Conservation (phyloP, 2,329 filamentous ascomycete species). For the Boeremia lycopersici region DNA sequence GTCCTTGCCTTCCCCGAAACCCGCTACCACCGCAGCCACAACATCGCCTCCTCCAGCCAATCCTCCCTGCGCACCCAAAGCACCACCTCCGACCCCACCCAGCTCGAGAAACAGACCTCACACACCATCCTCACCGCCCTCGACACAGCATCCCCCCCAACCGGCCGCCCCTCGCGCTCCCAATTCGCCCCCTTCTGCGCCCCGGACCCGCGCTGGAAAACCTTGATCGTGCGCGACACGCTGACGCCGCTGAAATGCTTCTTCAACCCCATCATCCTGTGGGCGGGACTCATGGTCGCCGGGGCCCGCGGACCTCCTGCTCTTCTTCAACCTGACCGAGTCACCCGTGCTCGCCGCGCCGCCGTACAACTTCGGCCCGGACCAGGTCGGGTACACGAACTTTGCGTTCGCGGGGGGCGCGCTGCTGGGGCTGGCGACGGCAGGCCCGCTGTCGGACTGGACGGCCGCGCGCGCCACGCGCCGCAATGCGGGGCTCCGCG, state of each 20-base stretch:
- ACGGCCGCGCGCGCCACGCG: constrained; percentile 60
- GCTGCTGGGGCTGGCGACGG: constrained; percentile 60
- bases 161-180: constrained; percentile 47
- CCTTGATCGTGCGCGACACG: constrained; percentile 49
- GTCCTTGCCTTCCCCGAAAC: constrained; percentile 53
- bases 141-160: constrained; percentile 26
- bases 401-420: constrained; percentile 56
- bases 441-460: constrained; percentile 63
- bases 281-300: constrained; percentile 44
- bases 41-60: constrained; percentile 4
- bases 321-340: constrained; percentile 60
- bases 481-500: constrained; percentile 61
- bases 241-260: constrained; percentile 51
- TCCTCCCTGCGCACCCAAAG: constrained; percentile 4
- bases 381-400: constrained; percentile 58
- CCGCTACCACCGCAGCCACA: constrained; percentile 45
- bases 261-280: constrained; percentile 53
- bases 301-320: constrained; percentile 50
- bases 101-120: constrained; percentile 36
- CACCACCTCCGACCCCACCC: not conserved
- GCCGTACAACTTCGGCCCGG: constrained; percentile 54
- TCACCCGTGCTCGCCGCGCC: constrained; percentile 54
- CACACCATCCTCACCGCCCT: constrained; percentile 27
- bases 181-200: constrained; percentile 49
- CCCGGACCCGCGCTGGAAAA: constrained; percentile 49